Evolutionary conservation across 1,284 basidiomycete genomes (phyloP), one percentile per base, ranked within the genome.

Genomic region (Naganishia cerealis): DNA sequence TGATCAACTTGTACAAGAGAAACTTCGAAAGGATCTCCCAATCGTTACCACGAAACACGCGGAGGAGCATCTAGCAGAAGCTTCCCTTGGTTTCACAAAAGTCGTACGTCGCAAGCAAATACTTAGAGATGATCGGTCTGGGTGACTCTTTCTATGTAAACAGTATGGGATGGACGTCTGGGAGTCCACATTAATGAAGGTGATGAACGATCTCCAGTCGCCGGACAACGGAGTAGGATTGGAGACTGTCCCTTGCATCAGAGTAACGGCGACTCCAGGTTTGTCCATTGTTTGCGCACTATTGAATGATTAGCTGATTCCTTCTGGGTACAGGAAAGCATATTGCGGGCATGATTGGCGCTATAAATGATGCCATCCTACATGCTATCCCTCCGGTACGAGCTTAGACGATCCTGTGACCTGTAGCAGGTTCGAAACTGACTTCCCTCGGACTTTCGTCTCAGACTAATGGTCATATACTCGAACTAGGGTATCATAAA

Each of bases 351-450:
- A 50, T 70, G 0, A 66, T 74, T 38, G 70, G 71, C 21, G 71
- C 71, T 43, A 48, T 68, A 26, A 65, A 72, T 29, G 73, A 74
- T 63, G 71, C 73, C 52, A 68, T 74, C 42, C 62, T 74, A 29
- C 70, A 71, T 40, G 73, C 73, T 16, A 72, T 74, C 21, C 73
- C 72, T 15, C 73, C 73, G 7, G 68, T 69, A 39, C 15, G 57
- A 48, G 7, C 40, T 33, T 46, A 29, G 16, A 62, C 21, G 43
- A 46, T 38, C 15, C 29, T 38, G 18, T 38, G 12, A 10, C 26
- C 38, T 2, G 36, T n/a, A 12, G 13, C 33, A 40, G 56, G n/a
- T 18, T 16, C 40, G 36, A 16, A n/a, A n/a, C 5, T 48, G 10
- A 29, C 16, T 26, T 63, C n/a, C 24, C 39, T 2, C 10, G 3